Evolutionary conservation across 805 yeast species (phyloP), one percentile per base, ranked within the genome.

Genomic region (Metschnikowia noctiluminum): DNA sequence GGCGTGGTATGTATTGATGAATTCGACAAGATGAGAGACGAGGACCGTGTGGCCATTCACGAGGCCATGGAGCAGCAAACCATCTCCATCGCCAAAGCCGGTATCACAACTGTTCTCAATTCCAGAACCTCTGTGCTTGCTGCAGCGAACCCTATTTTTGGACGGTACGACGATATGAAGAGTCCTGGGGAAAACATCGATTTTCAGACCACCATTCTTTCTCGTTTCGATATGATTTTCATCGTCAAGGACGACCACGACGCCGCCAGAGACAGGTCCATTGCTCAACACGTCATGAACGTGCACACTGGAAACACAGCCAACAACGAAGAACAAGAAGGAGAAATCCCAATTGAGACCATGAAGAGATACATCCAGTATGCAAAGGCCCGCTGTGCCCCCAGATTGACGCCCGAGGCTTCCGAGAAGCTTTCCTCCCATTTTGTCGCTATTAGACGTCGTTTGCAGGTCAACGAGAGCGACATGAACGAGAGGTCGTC

Each of bases 21-120:
- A 77, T 94, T 94, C 64, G 99, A 94, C 68, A 94, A 94, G 75
- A 94, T 94, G 99, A 79, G 98, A 65, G 99, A 94, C 62, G 98
- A 94, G 65, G 99, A 94, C 69, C 80, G 99, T 64, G 98, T 94
- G 35, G 98, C 99, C 0, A 94, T 94, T 57, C 99, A 94, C 69
- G 99, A 94, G 75, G 99, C 99, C 11, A 94, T 94, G 99, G 99
- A 94, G 73, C 99, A 94, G 69, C 99, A 94, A 70, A 94, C 99
- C 0, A 94, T 94, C 51, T 92, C 98, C 12, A 91, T 94, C 65
- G 99, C 99, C 31, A 94, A 94, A 67, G 99, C 99, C 9, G 99
- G 99, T 66, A 94, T 94, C 58, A 94, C 98, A 2, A 94, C 99
- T 0, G 91, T 94, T 48, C 77, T 94, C 58, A 94, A 94, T 68